These are phyloP conservation scores for Coprinopsis strossmayeri DNA, from an alignment of 768 basidiomycete species.

Conservation along the genomic window DNA sequence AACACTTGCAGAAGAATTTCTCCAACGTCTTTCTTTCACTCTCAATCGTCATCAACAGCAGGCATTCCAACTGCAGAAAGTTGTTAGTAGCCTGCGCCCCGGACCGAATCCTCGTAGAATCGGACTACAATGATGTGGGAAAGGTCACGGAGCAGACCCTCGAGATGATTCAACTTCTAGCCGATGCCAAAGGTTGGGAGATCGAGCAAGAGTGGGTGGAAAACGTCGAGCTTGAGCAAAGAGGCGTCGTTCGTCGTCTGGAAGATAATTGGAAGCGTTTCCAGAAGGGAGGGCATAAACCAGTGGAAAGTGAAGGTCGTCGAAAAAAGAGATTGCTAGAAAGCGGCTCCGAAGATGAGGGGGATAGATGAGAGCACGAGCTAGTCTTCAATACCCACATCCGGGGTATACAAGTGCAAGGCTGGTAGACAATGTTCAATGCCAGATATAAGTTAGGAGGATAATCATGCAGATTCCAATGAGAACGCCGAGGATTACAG, in stretches of 20 bases:
- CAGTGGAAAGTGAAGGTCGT: conserved; percentile 14
- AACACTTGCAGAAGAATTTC: conserved; percentile 50
- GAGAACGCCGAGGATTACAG: conserved; percentile 82
- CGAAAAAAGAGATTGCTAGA: conserved; percentile 13
- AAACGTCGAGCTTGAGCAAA: conserved; percentile 27
- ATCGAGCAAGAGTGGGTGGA: conserved; percentile 58
- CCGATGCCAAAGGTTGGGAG: conserved; percentile 71
- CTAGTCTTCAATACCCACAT: no score
- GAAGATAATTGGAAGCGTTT: conserved; percentile 71
- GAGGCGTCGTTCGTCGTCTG: conserved; percentile 64
- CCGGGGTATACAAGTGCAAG: no score
- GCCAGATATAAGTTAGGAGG: conserved; percentile 43
- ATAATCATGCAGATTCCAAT: conserved; percentile 77
- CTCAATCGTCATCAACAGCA: conserved; percentile 78
- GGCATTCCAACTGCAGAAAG: conserved; percentile 53
- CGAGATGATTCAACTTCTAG: conserved; percentile 69
- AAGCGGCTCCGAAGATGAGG: not conserved
- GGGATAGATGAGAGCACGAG: not conserved
- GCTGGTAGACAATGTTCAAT: no score
- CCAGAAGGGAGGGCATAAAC: conserved; percentile 37
- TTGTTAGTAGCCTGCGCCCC: conserved; percentile 62
- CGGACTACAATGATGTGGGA: conserved; percentile 71
- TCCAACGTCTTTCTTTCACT: conserved; percentile 81
- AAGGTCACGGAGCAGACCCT: conserved; percentile 57
- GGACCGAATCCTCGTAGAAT: conserved; percentile 76